A percentile compares a stretch with the other conserved stretches of the same genome.
Evolutionary conservation across 2,329 filamentous ascomycete species (phyloP).

Genomic region (Dryadomyces quercivorus): DNA sequence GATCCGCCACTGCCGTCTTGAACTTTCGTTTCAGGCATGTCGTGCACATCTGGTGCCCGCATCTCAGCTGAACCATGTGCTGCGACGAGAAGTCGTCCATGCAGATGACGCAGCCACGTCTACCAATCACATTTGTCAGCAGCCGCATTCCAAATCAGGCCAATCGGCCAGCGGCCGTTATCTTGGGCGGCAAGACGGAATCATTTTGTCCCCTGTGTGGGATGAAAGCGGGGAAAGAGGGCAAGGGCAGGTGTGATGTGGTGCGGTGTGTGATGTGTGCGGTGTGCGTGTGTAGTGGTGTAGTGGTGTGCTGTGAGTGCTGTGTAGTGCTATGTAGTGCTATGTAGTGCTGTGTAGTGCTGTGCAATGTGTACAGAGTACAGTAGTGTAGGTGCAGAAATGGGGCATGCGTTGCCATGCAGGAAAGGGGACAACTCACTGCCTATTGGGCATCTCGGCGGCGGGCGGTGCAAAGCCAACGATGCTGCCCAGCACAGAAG

Average conservation of each 20-base stretch:
- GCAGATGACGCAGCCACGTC: slow-evolving; percentile 62
- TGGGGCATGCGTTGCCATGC: background rate
- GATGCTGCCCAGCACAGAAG: slow-evolving; percentile 23
- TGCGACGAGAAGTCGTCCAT: slow-evolving; percentile 52
- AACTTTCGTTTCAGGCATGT: slow-evolving; percentile 64
- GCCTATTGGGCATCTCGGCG: slow-evolving; percentile 14
- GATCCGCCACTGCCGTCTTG: slow-evolving; percentile 61
- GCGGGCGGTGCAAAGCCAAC: slow-evolving; percentile 17
- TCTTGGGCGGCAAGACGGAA: no score
- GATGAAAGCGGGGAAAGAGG: background rate
- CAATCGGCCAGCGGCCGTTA: background rate
- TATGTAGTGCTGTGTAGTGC: background rate
- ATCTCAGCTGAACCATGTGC: slow-evolving; percentile 59
- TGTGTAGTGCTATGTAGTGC: background rate
- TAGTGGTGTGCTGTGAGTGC: no score
- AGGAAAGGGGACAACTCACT: slow-evolving; percentile 11
- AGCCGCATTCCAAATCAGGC: background rate
- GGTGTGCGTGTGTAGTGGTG: background rate
- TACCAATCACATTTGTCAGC: slow-evolving; percentile 22
- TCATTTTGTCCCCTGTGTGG: no score
- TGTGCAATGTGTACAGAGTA: background rate
- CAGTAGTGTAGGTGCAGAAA: background rate
- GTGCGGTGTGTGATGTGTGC: background rate
- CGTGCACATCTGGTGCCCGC: slow-evolving; percentile 72
- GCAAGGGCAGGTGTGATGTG: background rate